phyloP scores from a whole-genome alignment of 1,284 basidiomycete species.

The Wolfiporia cocos region DNA sequence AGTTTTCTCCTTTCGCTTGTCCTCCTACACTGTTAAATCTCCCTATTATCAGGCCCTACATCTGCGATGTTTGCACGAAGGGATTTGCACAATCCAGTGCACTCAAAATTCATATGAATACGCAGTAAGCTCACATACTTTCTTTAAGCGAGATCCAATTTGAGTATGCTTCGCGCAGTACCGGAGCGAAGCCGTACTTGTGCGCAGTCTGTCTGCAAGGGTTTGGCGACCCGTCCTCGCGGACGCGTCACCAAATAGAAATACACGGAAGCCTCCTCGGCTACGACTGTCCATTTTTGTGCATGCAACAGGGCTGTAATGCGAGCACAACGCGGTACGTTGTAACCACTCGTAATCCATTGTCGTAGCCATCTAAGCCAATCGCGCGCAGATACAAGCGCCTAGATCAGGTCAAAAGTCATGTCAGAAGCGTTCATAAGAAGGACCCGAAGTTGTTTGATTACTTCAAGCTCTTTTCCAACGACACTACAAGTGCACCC shows the following conservation, averaged over 20 bases:
- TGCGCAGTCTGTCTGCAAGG: constrained; percentile 40
- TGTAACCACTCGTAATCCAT: no score
- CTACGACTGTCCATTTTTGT: constrained; percentile 10
- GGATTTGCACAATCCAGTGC: constrained; percentile 48
- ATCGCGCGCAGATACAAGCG: no score
- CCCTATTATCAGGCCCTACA: constrained; percentile 3
- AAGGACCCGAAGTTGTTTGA: no score
- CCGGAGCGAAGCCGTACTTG: constrained; percentile 40
- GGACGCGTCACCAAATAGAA: constrained; percentile 20
- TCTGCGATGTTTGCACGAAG: constrained; percentile 33
- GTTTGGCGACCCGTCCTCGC: constrained; percentile 58
- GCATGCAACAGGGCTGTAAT: no score
- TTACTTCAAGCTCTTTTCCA: no score
- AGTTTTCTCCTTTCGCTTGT: not conserved
- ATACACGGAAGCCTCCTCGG: constrained; percentile 8
- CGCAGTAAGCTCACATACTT: constrained; percentile 37
- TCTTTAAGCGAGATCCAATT: not conserved
- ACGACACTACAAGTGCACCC: no score
- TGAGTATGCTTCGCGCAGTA: constrained; percentile 28
- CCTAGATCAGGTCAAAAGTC: no score
- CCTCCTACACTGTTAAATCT: not conserved
- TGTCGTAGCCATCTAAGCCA: no score
- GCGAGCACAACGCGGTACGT: no score
- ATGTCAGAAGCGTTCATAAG: no score
- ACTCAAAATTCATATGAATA: constrained; percentile 52